Evolutionary conservation across 225 moss, liverwort and hornwort species (phyloP), one percentile per base, ranked within the genome.

Genomic region (Polytrichum formosum): DNA sequence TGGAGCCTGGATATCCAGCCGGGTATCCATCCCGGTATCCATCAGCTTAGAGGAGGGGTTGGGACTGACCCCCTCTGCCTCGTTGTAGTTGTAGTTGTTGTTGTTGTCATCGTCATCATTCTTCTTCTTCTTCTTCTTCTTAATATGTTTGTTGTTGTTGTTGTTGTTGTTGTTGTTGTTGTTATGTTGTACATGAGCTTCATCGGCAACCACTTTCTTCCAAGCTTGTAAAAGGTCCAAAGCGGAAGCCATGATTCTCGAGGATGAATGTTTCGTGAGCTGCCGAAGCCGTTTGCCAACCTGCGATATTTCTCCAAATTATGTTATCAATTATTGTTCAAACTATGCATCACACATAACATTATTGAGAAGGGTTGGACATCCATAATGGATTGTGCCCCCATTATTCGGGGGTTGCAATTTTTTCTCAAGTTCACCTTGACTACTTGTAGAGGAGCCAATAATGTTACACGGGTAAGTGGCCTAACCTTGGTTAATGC

Each of bases 221-320:
- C 96, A 97, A 16, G 70, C 84, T 22, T 91, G 89, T 74, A 97
- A 76, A 46, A 97, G 68, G 60, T 76, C 80, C 73, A 88, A 92
- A 1, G 96, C 92, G 59, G 89, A 71, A 31, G 85, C 71, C 22
- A 84, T 82, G 77, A 97, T 82, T 54, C 73, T 78, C 18, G 84
- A 70, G 53, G 79, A 89, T 27, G 85, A 79, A 79, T 94, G 93
- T 72, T 97, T 97, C 6, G 89, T 91, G 29, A 97, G 80, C 77
- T 89, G 92, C 26, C 92, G 90, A 29, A 97, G 84, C 63, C 84
- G 87, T 82, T 88, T 97, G 31, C 92, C 96, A 46, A 97, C 93
- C 96, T 97, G 85, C 72, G 66, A 72, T 61, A 75, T 0, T 31
- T 6, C 31, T 31, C 31, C 31, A 31, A 31, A 31, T 7, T 7